Evolutionary conservation across 1,284 basidiomycete species (phyloP).

Genomic region (Apiotrichum domesticum): DNA sequence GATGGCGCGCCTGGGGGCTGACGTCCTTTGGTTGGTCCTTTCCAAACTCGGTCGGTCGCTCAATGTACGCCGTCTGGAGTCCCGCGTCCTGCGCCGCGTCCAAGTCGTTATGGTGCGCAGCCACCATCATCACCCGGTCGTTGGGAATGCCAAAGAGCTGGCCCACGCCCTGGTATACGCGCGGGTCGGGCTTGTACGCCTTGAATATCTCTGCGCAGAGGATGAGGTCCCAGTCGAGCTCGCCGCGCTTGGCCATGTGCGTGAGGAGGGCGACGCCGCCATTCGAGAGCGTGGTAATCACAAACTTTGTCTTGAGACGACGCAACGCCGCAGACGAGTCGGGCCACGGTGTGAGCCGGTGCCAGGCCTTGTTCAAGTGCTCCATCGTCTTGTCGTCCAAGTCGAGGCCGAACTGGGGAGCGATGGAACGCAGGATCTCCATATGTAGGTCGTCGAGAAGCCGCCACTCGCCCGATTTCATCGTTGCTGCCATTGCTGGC

Average conservation of each 20-base stretch:
- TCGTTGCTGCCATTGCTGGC: conserved; percentile 8
- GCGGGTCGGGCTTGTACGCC: conserved; percentile 12
- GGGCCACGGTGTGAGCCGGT: conserved; percentile 10
- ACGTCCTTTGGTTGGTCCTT: not conserved
- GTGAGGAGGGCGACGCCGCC: conserved; percentile 12
- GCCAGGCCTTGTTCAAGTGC: conserved; percentile 11
- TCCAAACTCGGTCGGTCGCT: conserved; percentile 9
- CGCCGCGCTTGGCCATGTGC: conserved; percentile 13
- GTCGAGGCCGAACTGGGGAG: not conserved
- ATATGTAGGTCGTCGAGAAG: conserved; percentile 12
- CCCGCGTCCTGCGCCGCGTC: conserved; percentile 12
- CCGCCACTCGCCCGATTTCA: conserved; percentile 5
- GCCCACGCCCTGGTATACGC: conserved; percentile 7
- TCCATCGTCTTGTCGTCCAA: not conserved
- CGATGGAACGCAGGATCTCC: conserved; percentile 5
- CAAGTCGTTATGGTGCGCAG: conserved; percentile 11
- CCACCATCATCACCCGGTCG: conserved; percentile 13
- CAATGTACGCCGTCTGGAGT: conserved; percentile 12
- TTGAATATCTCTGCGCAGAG: conserved; percentile 11
- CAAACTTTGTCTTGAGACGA: conserved; percentile 4
- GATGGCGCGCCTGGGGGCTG: not conserved
- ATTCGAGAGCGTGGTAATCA: conserved; percentile 11
- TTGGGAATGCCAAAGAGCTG: conserved; percentile 2
- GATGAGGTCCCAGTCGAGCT: conserved; percentile 8
- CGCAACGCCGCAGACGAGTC: conserved; percentile 3